phyloP scores from a whole-genome alignment of 176 grass and related monocot species.

The Raddia guianensis region DNA sequence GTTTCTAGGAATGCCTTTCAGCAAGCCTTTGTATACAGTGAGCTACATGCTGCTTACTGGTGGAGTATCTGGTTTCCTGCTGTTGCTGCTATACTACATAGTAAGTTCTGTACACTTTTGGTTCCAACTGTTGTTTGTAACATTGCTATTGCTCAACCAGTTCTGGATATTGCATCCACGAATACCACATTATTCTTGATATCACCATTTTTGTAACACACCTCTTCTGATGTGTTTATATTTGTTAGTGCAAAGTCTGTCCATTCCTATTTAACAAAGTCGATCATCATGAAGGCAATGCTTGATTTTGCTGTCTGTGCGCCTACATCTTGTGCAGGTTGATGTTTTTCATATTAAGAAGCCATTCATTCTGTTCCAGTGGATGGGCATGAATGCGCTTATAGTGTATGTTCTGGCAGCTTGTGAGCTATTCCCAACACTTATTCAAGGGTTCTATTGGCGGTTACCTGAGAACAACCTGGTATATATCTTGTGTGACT shows the following conservation, averaged over 20 bases:
- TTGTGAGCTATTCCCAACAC: slow-evolving; percentile 70
- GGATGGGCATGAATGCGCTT: slow-evolving; percentile 96
- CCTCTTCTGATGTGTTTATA: neutral
- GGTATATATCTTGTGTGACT: slow-evolving; percentile 42
- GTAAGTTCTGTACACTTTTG: slow-evolving; percentile 59
- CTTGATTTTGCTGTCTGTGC: neutral
- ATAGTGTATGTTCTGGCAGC: slow-evolving; percentile 87
- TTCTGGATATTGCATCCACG: neutral
- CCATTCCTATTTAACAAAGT: neutral
- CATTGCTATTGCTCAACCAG: neutral
- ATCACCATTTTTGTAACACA: neutral
- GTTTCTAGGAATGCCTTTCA: slow-evolving; percentile 85
- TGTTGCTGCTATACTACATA: slow-evolving; percentile 74
- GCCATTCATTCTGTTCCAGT: slow-evolving; percentile 87
- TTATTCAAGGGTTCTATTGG: slow-evolving; percentile 93
- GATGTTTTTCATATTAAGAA: slow-evolving; percentile 63
- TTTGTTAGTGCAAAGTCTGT: slow-evolving; percentile 5
- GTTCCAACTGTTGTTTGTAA: neutral
- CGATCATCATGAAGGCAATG: slow-evolving; percentile 22
- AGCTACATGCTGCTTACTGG: slow-evolving; percentile 87
- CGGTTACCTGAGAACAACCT: slow-evolving; percentile 70
- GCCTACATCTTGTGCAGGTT: slow-evolving; percentile 52
- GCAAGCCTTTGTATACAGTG: slow-evolving; percentile 88
- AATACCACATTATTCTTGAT: neutral
- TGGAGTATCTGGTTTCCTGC: slow-evolving; percentile 76